Conservation (phyloP, 768 basidiomycete genomes). For the Lactarius trivialis region DNA sequence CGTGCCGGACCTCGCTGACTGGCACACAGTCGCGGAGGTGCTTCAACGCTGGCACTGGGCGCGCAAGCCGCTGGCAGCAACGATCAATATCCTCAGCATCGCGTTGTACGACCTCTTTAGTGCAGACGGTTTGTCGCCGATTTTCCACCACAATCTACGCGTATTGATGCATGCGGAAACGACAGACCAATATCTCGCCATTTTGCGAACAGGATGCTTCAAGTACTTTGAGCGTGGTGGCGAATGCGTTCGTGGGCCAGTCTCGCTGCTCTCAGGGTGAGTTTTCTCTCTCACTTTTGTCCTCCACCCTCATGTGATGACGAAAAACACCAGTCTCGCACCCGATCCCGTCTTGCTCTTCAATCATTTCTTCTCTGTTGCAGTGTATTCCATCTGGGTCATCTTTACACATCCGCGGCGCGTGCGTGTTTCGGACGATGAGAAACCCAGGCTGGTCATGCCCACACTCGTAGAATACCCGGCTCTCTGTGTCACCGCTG, state of each 20-base stretch:
- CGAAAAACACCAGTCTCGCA: constrained; percentile 46
- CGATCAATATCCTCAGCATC: constrained; percentile 88
- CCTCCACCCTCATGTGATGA: background rate
- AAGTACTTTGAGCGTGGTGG: constrained; percentile 96
- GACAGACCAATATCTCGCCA: constrained; percentile 52
- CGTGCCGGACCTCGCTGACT: constrained; percentile 40
- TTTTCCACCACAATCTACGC: background rate
- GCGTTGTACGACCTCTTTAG: constrained; percentile 94
- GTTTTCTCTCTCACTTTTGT: constrained; percentile 25
- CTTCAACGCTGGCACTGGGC: constrained; percentile 80
- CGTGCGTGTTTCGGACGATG: constrained; percentile 29
- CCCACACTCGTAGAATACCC: constrained; percentile 66
- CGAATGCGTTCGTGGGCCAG: constrained; percentile 80
- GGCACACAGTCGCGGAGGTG: constrained; percentile 43
- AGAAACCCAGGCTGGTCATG: constrained; percentile 35
- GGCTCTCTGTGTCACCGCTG: constrained; percentile 47
- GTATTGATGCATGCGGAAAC: background rate
- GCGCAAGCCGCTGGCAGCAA: constrained; percentile 75
- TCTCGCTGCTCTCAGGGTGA: constrained; percentile 83
- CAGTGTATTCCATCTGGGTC: constrained; percentile 89
- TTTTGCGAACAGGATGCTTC: constrained; percentile 83
- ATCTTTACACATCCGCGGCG: constrained; percentile 64
- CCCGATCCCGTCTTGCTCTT: constrained; percentile 77
- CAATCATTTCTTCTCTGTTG: constrained; percentile 92
- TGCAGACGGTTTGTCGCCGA: constrained; percentile 66